Evolutionary conservation across 2,329 filamentous ascomycete species (phyloP), one percentile per base, ranked within the genome.

Genomic region (Alternaria burnsii): DNA sequence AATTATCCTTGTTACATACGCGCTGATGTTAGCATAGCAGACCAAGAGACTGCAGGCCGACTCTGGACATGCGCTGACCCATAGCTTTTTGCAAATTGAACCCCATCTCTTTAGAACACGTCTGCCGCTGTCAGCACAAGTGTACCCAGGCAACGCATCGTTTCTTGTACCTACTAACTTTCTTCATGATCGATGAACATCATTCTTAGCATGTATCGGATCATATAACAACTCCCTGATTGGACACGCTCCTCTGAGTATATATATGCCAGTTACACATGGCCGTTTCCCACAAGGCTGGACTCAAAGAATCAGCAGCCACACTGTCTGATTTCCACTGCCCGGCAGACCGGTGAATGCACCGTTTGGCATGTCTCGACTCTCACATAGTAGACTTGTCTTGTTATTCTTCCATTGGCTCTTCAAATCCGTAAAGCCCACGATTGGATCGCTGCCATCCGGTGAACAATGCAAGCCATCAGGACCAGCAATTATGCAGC

Each of bases 381-480:
- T 12, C 16, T n/a, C 24, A 40, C 22, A 18, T 22, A 11, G 5
- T 32, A 26, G 3, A 30, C 11, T 41, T 41, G 11, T n/a, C n/a
- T 41, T 34, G 5, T 36, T 36, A 8, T 12, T 36, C 6, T 14
- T 36, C 6, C 32, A 36, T 36, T 36, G 32, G 32, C 22, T 47
- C 16, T 16, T 14, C 30, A 12, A 12, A 20, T 16, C 38, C 26
- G 40, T 3, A n/a, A 14, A 18, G 9, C 22, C 32, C 52, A 52
- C 36, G 2, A 59, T 59, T 62, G 60, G 56, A 18, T 22, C 16
- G 18, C 14, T 30, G 20, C 18, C 18, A 51, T 65, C 62, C 65
- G 62, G 65, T 67, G 65, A 67, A 65, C 32, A 32, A 34, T 32
- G 41, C 56, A 67, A 59, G 61, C 55, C 55, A 56, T 44, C 50